phyloP scores from a whole-genome alignment of 2,329 filamentous ascomycete species.

The Dryadomyces quercus-mongolicae region DNA sequence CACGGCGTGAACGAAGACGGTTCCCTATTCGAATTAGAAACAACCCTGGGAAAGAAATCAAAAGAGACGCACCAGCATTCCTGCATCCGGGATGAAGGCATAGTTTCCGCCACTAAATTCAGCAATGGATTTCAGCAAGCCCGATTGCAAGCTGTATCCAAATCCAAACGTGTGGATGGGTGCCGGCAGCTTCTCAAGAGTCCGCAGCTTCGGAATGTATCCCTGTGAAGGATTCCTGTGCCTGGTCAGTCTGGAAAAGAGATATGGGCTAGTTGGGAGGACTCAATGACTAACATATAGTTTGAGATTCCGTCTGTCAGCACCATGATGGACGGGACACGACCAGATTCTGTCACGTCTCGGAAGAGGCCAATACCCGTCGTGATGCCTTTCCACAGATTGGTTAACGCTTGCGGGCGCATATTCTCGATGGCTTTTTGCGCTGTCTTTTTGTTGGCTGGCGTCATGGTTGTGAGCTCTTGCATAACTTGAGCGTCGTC shows the following conservation, averaged over 20 bases:
- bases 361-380: constrained; percentile 37
- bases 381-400: constrained; percentile 45
- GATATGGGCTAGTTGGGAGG: no score
- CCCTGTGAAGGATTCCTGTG: constrained; percentile 28
- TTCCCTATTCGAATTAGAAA: constrained; percentile 20
- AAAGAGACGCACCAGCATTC: constrained; percentile 37
- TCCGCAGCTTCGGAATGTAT: constrained; percentile 41
- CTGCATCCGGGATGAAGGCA: constrained; percentile 47
- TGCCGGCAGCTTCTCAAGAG: constrained; percentile 26
- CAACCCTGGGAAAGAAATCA: background rate
- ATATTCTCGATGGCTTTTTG: constrained; percentile 31
- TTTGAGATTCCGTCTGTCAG: constrained; percentile 45
- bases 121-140: constrained; percentile 46
- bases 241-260: constrained; percentile 10
- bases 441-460: constrained; percentile 29
- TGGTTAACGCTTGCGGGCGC: constrained; percentile 28
- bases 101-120: constrained; percentile 46
- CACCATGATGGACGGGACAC: constrained; percentile 39
- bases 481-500: constrained; percentile 23
- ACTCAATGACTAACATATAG: constrained; percentile 27
- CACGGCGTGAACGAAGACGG: constrained; percentile 49
- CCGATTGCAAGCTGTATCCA: constrained; percentile 35
- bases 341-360: constrained; percentile 9
- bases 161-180: constrained; percentile 43
- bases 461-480: constrained; percentile 33